A percentile compares a stretch with the other conserved stretches of the same genome.
Evolutionary conservation across 2,329 filamentous ascomycete genomes (phyloP).

Genomic region (Fusarium albosuccineum): DNA sequence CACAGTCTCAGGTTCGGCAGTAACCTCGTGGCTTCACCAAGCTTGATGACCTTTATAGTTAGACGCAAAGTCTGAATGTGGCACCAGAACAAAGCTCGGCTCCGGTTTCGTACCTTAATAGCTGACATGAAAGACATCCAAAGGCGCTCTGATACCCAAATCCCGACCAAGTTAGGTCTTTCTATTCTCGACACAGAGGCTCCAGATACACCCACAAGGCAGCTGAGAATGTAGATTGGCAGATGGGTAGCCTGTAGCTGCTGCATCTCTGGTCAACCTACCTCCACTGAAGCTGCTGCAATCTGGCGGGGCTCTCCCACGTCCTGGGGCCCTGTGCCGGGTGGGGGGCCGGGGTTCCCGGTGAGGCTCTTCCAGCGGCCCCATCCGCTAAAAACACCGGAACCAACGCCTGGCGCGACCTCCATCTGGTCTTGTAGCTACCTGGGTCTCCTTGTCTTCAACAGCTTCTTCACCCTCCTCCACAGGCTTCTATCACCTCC

Average conservation of each 20-base stretch:
- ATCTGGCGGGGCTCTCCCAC: conserved; percentile 24
- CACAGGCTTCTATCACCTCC: not conserved
- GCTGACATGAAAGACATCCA: no score
- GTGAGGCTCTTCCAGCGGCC: conserved; percentile 36
- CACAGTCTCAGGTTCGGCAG: not conserved
- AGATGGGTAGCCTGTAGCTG: not conserved
- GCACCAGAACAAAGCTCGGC: not conserved
- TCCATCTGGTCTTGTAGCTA: not conserved
- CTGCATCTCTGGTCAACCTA: not conserved
- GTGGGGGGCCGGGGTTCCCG: conserved; percentile 15
- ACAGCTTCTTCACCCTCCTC: conserved; percentile 7
- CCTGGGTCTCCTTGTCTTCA: conserved; percentile 1
- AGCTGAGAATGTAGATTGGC: no score
- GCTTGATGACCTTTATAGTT: not conserved
- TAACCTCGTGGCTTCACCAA: no score
- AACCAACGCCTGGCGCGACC: conserved; percentile 13
- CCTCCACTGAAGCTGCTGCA: conserved; percentile 13
- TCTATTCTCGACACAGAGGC: no score
- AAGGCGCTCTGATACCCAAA: no score
- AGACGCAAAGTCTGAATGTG: not conserved
- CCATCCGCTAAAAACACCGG: conserved; percentile 28
- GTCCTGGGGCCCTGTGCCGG: conserved; percentile 14
- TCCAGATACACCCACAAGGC: no score
- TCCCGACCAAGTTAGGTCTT: no score
- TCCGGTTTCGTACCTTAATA: conserved; percentile 1